A percentile compares a stretch with the other conserved stretches of the same genome.
These are phyloP conservation scores for Ganoderma boninense DNA, from an alignment of 1,284 basidiomycete species.

Conservation along the genomic window DNA sequence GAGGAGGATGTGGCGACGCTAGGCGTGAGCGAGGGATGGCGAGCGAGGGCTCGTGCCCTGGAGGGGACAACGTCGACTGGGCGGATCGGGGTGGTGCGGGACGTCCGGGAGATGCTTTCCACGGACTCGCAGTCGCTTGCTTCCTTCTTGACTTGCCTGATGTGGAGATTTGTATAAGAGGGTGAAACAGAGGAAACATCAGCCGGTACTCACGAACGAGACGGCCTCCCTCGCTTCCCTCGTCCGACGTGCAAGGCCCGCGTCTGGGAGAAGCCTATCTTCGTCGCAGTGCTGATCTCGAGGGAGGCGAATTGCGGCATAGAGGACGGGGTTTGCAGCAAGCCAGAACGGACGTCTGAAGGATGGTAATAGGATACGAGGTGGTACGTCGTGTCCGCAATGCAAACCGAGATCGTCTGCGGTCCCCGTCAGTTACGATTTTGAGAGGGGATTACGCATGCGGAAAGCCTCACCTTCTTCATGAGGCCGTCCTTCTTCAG, in stretches of 20 bases:
- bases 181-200: too few species aligned
- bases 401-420: conserved; percentile 36
- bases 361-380: conserved; percentile 39
- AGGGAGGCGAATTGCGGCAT: conserved; percentile 29
- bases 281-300: conserved; percentile 28
- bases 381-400: conserved; percentile 37
- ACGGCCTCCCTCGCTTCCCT: conserved; percentile 22
- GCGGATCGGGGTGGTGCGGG: background rate
- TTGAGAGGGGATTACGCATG: too few species aligned
- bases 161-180: background rate
- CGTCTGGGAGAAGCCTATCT: conserved; percentile 27
- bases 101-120: background rate
- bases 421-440: background rate
- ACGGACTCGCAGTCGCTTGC: background rate
- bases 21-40: background rate
- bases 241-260: conserved; percentile 27
- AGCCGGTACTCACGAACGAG: conserved; percentile 22
- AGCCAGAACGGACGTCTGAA: conserved; percentile 36
- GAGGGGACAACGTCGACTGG: background rate
- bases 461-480: conserved; percentile 35
- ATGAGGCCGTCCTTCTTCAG: conserved; percentile 38
- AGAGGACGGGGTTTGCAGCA: conserved; percentile 32
- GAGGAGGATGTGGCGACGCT: background rate
- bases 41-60: background rate
- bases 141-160: background rate